Evolutionary conservation across 345 rosid genomes (phyloP), one percentile per base, ranked within the genome.

Genomic region (Geranium brycei): DNA sequence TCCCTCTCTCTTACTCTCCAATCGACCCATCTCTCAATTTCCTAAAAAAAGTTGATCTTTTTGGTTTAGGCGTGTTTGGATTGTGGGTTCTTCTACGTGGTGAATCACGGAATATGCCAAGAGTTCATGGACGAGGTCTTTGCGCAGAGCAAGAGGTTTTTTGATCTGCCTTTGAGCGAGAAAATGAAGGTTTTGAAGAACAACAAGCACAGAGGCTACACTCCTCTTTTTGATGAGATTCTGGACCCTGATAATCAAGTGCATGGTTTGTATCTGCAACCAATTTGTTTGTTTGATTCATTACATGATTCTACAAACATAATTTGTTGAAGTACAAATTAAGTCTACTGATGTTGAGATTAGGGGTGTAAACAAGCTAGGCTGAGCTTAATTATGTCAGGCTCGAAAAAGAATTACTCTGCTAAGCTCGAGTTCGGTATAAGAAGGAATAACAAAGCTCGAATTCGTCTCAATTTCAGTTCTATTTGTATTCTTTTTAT

Each of bases 1-100:
- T n/a, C n/a, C n/a, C n/a, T n/a, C 38, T 32, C 38, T 6, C 6
- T 6, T 32, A 6, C 6, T 32, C 38, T n/a, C n/a, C n/a, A 23
- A 23, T 23, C 28, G 28, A 23, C 13, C 4, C 12, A 0, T 10
- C 6, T 32, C 1, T 40, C 18, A 28, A 59, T 58, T 40, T 18
- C 7, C 40, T 19, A 10, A 15, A 12, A 47, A 19, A 28, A 38
- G 18, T 58, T 17, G 12, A n/a, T n/a, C n/a, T n/a, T n/a, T 23
- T 65, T 59, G 40, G 17, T 69, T 17, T 58, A 88, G 96, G 87
- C 96, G 64, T 91, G 96, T 71, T 67, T 89, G 67, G 98, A 91
- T 71, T 57, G 79, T 64, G 95, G 92, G 57, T 87, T 87, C 72
- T 89, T 91, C 79, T 89, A 91, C 72, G 87, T 91, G 55, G 68